Base-by-base conservation (phyloP, 2,329 filamentous ascomycete species). In the Periconia macrospinosa region DNA sequence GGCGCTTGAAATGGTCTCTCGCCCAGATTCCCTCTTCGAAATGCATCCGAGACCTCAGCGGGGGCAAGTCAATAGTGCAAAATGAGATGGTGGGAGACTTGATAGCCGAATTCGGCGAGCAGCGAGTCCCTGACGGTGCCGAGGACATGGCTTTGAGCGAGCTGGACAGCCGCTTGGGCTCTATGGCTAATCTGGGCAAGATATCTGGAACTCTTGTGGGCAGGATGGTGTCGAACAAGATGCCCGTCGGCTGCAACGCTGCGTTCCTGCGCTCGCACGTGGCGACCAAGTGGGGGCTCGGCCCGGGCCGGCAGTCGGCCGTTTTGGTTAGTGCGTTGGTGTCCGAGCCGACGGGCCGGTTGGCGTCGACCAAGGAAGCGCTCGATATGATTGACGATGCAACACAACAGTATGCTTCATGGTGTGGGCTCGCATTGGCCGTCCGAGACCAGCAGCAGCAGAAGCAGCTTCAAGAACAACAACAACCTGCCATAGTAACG, bases 1-100 rank as follows among this genome's bases (percentile, higher is more conserved):
- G 40, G 47, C 35, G 40, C 8, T 44, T 54, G 1, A 54, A 54
- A 20, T 17, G 33, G 27, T 15, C 48, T 30, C 41, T 51, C 48
- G 52, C 35, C 47, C 19, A 54, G 35, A 40, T 54, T 1, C 41
- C 52, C 9, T 45, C 18, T 15, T 50, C 49, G 13, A 51, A 46
- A 37, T 43, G 47, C 30, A 46, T 54, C 35, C 41, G 48, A 33
- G 48, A 51, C 23, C 48, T 54, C 42, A 46, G 48, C 43, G 48
- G 35, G 15, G 50, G 50, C 42, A 54, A 54, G 35, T 54, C 52
- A 1, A 54, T 46, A 15, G 42, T 54, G 15, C 52, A 54, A 44
- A 54, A 54, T 30, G 52, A 54, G 17, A 41, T 54, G 33, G 20
- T 54, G 23, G 41, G 52, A 17, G 48, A 47, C 14, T 30, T 54